Evolutionary conservation across 441 rosid genomes (phyloP).

Genomic region (Erysimum pusillum): DNA sequence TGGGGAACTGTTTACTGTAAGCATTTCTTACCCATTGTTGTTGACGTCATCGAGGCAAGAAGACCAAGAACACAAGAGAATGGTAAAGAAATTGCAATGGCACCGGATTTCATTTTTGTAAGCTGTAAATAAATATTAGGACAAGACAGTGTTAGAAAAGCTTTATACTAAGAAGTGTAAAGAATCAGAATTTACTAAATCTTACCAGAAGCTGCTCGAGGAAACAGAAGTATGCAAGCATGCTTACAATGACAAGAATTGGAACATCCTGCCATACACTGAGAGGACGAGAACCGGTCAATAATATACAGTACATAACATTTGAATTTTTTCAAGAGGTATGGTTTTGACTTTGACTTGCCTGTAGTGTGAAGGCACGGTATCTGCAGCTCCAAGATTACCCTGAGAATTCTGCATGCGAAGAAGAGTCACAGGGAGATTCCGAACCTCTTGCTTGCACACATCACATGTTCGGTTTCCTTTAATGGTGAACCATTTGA

Average conservation of each 20-base stretch:
- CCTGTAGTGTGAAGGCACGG: constrained; percentile 34
- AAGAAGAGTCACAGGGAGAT: constrained; percentile 92
- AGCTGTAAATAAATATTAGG: constrained; percentile 53
- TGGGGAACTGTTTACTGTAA: constrained; percentile 5
- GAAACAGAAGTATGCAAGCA: constrained; percentile 95
- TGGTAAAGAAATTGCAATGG: constrained; percentile 93
- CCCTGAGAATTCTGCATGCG: constrained; percentile 64
- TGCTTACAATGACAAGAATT: constrained; percentile 86
- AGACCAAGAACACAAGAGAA: constrained; percentile 93
- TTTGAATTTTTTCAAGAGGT: background rate
- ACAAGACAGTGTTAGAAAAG: constrained; percentile 35
- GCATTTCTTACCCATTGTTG: constrained; percentile 80
- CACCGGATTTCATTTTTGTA: constrained; percentile 81
- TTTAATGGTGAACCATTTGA: constrained; percentile 98
- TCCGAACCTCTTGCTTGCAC: constrained; percentile 91
- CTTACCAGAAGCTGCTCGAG: constrained; percentile 96
- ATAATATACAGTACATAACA: background rate
- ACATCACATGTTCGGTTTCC: constrained; percentile 97
- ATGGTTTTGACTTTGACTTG: constrained; percentile 33
- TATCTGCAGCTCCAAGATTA: constrained; percentile 25
- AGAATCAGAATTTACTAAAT: constrained; percentile 63
- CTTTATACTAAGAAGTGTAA: constrained; percentile 16
- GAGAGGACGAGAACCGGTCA: constrained; percentile 28
- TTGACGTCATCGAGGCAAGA: constrained; percentile 89
- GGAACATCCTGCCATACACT: constrained; percentile 99